Base-by-base conservation (phyloP, 2,329 filamentous ascomycete genomes). In the Colletotrichum sp. region DNA sequence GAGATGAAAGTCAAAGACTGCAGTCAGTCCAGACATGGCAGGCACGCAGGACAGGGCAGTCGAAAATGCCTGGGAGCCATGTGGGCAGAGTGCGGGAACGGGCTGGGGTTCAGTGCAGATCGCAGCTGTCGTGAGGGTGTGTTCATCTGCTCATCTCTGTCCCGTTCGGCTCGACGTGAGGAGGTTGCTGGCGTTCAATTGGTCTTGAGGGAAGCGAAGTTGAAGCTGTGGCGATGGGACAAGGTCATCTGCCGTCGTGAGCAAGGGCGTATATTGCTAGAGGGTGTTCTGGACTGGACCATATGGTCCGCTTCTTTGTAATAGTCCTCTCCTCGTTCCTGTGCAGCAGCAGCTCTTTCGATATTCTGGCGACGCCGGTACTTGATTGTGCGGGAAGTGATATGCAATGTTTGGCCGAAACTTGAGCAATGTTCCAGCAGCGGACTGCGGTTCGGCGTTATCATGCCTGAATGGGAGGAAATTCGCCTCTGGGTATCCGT, bases 21-120 rank as follows among this genome's bases (percentile, higher is more conserved):
- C 18, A 72, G 21, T 24, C 28, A 12, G 34, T 64, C 68, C 28
- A 60, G 72, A 44, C 30, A 28, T 18, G 18, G 49, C 32, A 39
- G 36, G 15, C 36, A 39, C 36, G 36, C 36, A 55, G 52, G 55
- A 69, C 13, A 62, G 15, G 63, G 55, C 26, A 44, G 65, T 21
- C 44, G 66, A 26, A 64, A 28, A 69, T 73, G 71, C 73, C 57
- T 69, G 70, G 65, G 49, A 36, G 64, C 74, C 74, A 76, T 76
- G 70, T 76, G 74, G 64, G 59, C 59, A 59, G 34, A 21, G 9
- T 59, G 24, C 70, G 64, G 65, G 21, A 74, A 65, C 59, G 52
- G 70, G 73, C 57, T 73, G 21, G 73, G 73, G 34, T 65, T 60
- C 59, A 69, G 34, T 32, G 70, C 73, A 52, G 73, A 76, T 73